Percentiles rank a stretch among this genome's conserved stretches.
Conservation (phyloP, 768 basidiomycete genomes). For the Crepidotus variabilis region DNA sequence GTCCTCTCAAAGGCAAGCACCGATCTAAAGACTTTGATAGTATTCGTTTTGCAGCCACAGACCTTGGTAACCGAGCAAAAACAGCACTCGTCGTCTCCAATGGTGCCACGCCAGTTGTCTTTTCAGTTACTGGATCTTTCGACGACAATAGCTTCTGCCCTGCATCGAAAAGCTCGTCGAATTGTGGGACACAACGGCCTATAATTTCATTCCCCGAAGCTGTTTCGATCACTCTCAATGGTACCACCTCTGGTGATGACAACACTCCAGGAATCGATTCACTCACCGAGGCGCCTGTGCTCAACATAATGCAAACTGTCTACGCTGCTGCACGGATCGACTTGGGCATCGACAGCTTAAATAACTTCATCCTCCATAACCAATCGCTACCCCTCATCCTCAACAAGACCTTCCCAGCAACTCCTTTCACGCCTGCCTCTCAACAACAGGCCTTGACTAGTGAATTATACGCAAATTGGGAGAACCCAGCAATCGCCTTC, state of each 20-base stretch:
- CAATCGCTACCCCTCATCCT: conserved; percentile 1
- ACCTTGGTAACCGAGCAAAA: background rate
- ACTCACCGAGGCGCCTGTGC: conserved; percentile 12
- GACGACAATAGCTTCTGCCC: background rate
- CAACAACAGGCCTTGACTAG: background rate
- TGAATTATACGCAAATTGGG: background rate
- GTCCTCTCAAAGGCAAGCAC: background rate
- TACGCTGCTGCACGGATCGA: conserved; percentile 21
- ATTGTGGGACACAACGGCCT: background rate
- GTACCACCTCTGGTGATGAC: background rate
- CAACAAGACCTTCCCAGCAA: conserved; percentile 5
- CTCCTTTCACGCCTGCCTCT: conserved; percentile 2
- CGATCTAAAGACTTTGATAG: background rate
- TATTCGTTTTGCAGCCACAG: background rate
- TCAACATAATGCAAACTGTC: conserved; percentile 16
- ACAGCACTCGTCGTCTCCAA: background rate
- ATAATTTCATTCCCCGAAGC: background rate
- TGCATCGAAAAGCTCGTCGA: background rate
- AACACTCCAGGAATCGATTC: conserved; percentile 11
- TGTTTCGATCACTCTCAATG: background rate
- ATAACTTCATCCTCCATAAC: conserved; percentile 20
- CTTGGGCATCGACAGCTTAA: conserved; percentile 19
- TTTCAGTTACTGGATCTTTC: background rate
- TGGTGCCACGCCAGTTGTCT: background rate
- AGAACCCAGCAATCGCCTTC: background rate